Evolutionary conservation across 257 asterid species (phyloP).

Genomic region (Leptodermis oblonga): DNA sequence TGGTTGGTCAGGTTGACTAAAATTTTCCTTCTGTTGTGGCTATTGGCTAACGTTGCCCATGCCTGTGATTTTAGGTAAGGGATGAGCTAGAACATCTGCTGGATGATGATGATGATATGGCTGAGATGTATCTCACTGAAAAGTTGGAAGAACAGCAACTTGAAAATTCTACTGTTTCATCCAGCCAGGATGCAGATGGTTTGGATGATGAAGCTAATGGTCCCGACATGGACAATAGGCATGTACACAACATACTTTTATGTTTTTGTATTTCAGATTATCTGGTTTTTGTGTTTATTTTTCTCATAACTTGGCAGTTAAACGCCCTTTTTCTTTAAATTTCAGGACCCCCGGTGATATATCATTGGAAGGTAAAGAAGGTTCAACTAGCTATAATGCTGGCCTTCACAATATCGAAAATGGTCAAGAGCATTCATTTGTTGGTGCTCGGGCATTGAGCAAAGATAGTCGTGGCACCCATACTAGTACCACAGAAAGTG

Average conservation of each 20-base stretch:
- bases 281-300: background rate
- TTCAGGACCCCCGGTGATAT: slow-evolving; percentile 53
- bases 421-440: slow-evolving; percentile 43
- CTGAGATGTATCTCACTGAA: slow-evolving; percentile 95
- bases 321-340: slow-evolving; percentile 7
- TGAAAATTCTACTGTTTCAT: slow-evolving; percentile 55
- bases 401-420: slow-evolving; percentile 37
- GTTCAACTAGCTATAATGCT: slow-evolving; percentile 34
- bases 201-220: slow-evolving; percentile 45
- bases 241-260: slow-evolving; percentile 27
- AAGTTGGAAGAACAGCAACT: slow-evolving; percentile 66
- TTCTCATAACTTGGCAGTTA: background rate
- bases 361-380: slow-evolving; percentile 45
- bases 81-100: slow-evolving; percentile 96
- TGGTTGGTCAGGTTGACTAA: background rate
- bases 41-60: background rate
- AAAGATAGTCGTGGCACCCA: slow-evolving; percentile 76
- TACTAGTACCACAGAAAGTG: slow-evolving; percentile 45
- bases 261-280: background rate
- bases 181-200: slow-evolving; percentile 52
- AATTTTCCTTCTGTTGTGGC: background rate
- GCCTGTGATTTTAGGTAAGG: slow-evolving; percentile 58
- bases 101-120: slow-evolving; percentile 96
- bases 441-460: slow-evolving; percentile 50
- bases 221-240: slow-evolving; percentile 55